Evolutionary conservation across 257 asterid genomes (phyloP), one percentile per base, ranked within the genome.

Genomic region (Przewalskia tangutica): DNA sequence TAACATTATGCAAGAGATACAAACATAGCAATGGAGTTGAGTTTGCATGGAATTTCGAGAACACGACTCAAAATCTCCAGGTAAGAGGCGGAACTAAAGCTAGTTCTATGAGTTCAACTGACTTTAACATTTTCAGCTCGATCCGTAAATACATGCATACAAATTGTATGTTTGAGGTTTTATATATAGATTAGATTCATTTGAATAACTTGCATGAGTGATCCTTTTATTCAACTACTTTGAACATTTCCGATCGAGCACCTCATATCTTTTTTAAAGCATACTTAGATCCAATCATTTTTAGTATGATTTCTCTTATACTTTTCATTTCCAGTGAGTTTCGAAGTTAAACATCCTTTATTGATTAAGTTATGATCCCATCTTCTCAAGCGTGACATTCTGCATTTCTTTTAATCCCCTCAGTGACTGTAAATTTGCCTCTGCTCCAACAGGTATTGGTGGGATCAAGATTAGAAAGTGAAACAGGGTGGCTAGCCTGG

Each of bases 401-500:
- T 13, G 3, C 5, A 11, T 53, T 16, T 4, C 16, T 53, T 0
- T 53, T 13, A 53, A 53, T 3, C 16, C n/a, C n/a, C 58, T 53
- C 16, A n/a, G n/a, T n/a, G n/a, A n/a, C 32, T 27, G 1, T 48
- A 7, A 46, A 73, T 73, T 6, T 3, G 7, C 14, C 23, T 23
- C 11, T 6, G 11, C 84, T 92, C 0, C 87, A 63, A 27, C 42
- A 90, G 68, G 79, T 92, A 8, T 85, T 89, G 2, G 84, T 89
- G 50, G 93, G 92, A 5, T 87, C 90, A 3, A 80, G 54, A 86
- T 77, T 91, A 1, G 32, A 64, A 0, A 32, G 36, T 12, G 84
- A 80, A 2, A 59, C 85, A 3, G 91, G 89, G n/a, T 92, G 97
- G 97, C 53, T 92, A 2, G 95, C 97, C 1, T 92, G 95, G 97